These are phyloP conservation scores for Phytopythium kandeliae DNA, from an alignment of 352 stramenopile species.

Conservation along the genomic window DNA sequence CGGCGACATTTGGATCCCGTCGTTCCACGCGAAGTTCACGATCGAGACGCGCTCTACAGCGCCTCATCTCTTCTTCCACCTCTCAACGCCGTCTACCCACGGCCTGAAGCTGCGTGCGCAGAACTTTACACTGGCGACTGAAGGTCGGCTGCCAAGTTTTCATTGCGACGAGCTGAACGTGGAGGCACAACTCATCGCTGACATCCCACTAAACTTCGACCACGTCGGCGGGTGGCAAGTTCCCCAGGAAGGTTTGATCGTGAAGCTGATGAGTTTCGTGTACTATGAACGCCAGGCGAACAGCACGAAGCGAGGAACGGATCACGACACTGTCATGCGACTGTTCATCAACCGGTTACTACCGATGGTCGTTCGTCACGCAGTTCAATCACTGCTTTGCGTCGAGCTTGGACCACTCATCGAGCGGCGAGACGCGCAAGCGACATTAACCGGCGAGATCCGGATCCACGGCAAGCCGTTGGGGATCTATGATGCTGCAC, in stretches of 20 bases:
- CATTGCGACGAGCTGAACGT: conserved; percentile 77
- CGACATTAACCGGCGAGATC: conserved; percentile 54
- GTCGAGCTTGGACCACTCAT: conserved; percentile 57
- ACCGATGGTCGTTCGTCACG: conserved; percentile 50
- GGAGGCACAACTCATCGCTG: conserved; percentile 56
- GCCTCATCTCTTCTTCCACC: conserved; percentile 57
- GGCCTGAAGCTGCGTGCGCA: conserved; percentile 57
- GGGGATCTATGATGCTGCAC: conserved; percentile 44
- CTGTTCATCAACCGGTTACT: conserved; percentile 75
- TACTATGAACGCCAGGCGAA: conserved; percentile 67
- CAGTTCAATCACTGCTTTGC: conserved; percentile 54
- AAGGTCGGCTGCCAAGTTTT: conserved; percentile 61
- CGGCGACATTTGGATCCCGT: conserved; percentile 67
- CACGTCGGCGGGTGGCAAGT: conserved; percentile 57
- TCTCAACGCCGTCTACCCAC: conserved; percentile 45
- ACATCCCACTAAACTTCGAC: conserved; percentile 63
- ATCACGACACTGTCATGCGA: conserved; percentile 78
- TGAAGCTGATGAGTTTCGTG: conserved; percentile 61
- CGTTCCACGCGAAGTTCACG: conserved; percentile 65
- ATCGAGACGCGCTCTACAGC: conserved; percentile 53
- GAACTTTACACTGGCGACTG: conserved; percentile 63
- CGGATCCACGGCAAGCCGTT: conserved; percentile 54
- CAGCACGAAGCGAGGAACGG: conserved; percentile 46
- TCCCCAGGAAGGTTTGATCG: conserved; percentile 42
- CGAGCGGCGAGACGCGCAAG: conserved; percentile 42